Conservation (phyloP, 2,329 filamentous ascomycete genomes). For the Aspergillus brunneoviolaceus region DNA sequence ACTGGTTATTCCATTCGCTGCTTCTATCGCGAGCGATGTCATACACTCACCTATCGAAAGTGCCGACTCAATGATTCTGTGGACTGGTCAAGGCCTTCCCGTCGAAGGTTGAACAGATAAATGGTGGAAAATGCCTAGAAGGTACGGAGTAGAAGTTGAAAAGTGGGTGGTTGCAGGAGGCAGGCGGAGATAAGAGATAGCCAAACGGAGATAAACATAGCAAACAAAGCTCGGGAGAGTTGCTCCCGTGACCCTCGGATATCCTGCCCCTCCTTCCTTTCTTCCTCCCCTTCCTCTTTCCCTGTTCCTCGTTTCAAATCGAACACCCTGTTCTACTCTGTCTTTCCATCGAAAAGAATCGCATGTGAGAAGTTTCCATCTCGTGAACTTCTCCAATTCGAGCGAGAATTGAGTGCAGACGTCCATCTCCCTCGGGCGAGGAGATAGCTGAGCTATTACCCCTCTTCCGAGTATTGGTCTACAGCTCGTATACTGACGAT, state of each 20-base stretch:
- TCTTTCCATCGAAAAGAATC: background rate
- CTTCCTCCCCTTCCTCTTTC: background rate
- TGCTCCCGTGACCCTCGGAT: background rate
- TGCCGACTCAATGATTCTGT: no score
- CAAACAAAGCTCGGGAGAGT: background rate
- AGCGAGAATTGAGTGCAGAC: background rate
- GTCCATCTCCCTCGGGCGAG: no score
- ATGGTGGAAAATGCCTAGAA: no score
- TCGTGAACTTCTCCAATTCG: background rate
- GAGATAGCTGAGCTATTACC: background rate
- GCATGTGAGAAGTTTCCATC: background rate
- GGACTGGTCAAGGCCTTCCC: no score
- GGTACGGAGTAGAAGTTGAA: background rate
- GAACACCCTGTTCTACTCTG: background rate
- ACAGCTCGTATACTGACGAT: background rate
- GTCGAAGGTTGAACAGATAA: no score
- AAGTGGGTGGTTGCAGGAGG: background rate
- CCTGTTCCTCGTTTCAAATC: background rate
- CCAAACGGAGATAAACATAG: background rate
- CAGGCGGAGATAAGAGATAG: background rate
- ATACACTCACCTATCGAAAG: no score
- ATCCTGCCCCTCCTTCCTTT: background rate
- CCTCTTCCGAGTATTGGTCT: background rate
- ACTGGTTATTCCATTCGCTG: no score
- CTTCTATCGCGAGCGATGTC: no score